Conservation (phyloP, 306 rosid genomes). For the Erythrophleum fordii region DNA sequence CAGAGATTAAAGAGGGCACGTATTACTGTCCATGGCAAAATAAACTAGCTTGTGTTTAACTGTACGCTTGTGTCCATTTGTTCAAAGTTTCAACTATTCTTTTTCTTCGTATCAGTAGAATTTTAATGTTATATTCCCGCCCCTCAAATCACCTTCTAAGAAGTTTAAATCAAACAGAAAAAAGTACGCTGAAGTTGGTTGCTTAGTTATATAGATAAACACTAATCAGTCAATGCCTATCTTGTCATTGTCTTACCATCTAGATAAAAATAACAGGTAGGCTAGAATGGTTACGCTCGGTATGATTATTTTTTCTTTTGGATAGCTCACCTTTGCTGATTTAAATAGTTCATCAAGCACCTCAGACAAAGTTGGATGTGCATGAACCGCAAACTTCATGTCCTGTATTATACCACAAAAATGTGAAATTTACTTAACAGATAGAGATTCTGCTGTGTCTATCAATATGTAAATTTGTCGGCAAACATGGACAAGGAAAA, state of each 20-base stretch:
- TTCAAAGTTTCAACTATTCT: background rate
- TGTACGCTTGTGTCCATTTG: background rate
- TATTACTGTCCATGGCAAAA: slow-evolving; percentile 29
- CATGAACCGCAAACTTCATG: slow-evolving; percentile 85
- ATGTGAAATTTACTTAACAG: slow-evolving; percentile 15
- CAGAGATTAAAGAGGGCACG: slow-evolving; percentile 33
- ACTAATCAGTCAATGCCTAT: background rate
- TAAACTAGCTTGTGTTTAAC: background rate
- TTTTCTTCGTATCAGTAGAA: background rate
- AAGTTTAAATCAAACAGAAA: background rate
- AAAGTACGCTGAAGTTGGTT: background rate
- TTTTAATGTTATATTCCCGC: background rate
- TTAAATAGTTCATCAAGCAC: slow-evolving; percentile 94
- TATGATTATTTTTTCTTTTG: slow-evolving; percentile 6
- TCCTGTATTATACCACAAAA: slow-evolving; percentile 61
- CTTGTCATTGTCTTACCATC: background rate
- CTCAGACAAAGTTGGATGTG: slow-evolving; percentile 97
- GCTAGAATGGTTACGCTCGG: background rate
- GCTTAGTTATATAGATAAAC: background rate
- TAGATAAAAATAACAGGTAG: background rate
- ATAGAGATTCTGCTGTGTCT: background rate
- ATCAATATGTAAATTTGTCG: background rate
- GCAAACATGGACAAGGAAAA: background rate
- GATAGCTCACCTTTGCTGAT: slow-evolving; percentile 83
- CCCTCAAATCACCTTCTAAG: background rate